These are phyloP conservation scores for Pichia phayaonensis DNA, from an alignment of 805 yeast species.

Conservation along the genomic window DNA sequence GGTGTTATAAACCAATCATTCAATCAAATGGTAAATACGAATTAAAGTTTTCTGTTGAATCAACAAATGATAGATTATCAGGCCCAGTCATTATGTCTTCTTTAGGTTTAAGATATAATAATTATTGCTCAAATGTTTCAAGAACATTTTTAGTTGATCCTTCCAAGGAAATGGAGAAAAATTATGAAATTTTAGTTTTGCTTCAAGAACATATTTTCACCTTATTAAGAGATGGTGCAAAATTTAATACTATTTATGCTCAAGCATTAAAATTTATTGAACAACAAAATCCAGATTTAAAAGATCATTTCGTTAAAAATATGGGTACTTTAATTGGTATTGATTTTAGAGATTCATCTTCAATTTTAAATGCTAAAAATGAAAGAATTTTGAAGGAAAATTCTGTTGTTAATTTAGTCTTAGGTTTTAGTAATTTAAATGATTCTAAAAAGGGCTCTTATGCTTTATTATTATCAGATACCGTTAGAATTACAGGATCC, in stretches of 20 bases:
- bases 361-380: slow-evolving; percentile 65
- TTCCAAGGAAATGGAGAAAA: slow-evolving; percentile 63
- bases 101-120: slow-evolving; percentile 78
- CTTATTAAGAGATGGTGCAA: slow-evolving; percentile 58
- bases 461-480: slow-evolving; percentile 71
- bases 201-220: slow-evolving; percentile 61
- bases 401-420: slow-evolving; percentile 63
- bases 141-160: slow-evolving; percentile 91
- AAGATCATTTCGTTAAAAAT: slow-evolving; percentile 59
- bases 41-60: slow-evolving; percentile 73
- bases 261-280: slow-evolving; percentile 55
- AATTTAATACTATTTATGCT: slow-evolving; percentile 59
- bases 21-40: slow-evolving; percentile 86
- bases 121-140: slow-evolving; percentile 81
- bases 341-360: slow-evolving; percentile 76
- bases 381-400: slow-evolving; percentile 63
- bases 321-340: slow-evolving; percentile 86
- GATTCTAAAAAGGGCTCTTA: slow-evolving; percentile 51
- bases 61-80: slow-evolving; percentile 57
- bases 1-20: slow-evolving; percentile 89
- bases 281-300: slow-evolving; percentile 58
- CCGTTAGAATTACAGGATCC: slow-evolving; percentile 58
- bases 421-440: slow-evolving; percentile 65
- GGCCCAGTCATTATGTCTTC: slow-evolving; percentile 78
- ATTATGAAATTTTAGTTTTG: slow-evolving; percentile 67